A percentile compares a stretch with the other conserved stretches of the same genome.
phyloP scores from a whole-genome alignment of 2,329 filamentous ascomycete species.

The Tolypocladium paradoxum region DNA sequence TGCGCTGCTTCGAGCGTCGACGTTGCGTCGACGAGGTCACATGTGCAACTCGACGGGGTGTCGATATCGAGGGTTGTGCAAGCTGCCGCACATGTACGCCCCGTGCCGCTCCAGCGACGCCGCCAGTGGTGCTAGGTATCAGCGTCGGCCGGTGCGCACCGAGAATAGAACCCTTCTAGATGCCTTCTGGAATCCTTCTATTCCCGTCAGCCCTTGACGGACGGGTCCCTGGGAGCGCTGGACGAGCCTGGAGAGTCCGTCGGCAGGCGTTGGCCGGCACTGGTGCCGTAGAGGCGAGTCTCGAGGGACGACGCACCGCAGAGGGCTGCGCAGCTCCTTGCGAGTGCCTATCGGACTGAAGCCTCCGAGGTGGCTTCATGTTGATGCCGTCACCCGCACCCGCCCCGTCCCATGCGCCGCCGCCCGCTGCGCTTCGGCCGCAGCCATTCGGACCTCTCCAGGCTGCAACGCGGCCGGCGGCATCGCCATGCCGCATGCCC shows the following conservation, averaged over 20 bases:
- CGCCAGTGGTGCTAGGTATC: neutral
- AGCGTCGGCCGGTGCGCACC: neutral
- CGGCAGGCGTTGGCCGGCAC: too few species aligned
- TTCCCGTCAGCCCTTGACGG: neutral
- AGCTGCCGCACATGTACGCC: neutral
- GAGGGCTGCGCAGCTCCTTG: too few species aligned
- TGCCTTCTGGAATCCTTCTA: neutral
- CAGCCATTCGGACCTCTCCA: neutral
- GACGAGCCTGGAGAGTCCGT: neutral
- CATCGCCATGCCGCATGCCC: neutral
- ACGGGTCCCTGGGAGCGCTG: neutral
- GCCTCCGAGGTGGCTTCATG: too few species aligned
- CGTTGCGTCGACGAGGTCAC: neutral
- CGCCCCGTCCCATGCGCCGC: neutral
- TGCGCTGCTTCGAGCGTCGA: neutral
- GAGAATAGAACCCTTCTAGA: neutral
- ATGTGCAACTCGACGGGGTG: neutral
- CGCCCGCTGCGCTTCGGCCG: neutral
- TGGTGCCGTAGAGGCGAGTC: too few species aligned
- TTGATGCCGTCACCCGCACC: neutral
- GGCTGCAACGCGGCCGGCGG: neutral
- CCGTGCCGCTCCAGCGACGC: neutral
- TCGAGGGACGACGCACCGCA: too few species aligned
- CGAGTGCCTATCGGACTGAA: too few species aligned
- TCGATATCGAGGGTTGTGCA: neutral